A percentile compares a stretch with the other conserved stretches of the same genome.
These are phyloP conservation scores for Trichodelitschia bisporula DNA, from an alignment of 495 filamentous ascomycete species.

Conservation along the genomic window DNA sequence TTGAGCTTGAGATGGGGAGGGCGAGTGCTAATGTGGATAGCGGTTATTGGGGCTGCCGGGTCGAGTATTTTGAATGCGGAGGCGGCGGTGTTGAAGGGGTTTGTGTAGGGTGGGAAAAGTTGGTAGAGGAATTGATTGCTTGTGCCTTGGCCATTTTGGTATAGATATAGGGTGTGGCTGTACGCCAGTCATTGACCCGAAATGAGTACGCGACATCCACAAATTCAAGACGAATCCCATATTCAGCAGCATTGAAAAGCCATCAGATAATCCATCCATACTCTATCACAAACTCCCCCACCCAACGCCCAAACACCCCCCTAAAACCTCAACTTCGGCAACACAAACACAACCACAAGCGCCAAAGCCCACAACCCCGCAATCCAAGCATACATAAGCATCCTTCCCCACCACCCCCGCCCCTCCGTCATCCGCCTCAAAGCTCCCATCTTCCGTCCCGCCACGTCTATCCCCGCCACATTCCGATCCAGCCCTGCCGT, in stretches of 20 bases:
- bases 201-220: no score
- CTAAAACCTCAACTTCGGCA: conserved; percentile 73
- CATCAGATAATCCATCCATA: no score
- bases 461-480: conserved; percentile 43
- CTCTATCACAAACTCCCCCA: no score
- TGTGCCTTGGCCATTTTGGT: no score
- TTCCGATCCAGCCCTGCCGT: conserved; percentile 53
- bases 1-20: not conserved
- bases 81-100: conserved; percentile 74
- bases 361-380: conserved; percentile 51
- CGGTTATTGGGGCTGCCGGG: conserved; percentile 83
- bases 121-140: no score
- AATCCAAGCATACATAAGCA: conserved; percentile 67
- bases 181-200: no score
- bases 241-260: no score
- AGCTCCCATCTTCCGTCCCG: conserved; percentile 47
- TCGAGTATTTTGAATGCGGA: conserved; percentile 89
- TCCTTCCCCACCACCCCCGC: conserved; percentile 62
- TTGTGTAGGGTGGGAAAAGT: no score
- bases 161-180: no score
- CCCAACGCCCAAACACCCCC: no score
- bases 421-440: conserved; percentile 58
- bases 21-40: conserved; percentile 18
- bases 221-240: no score
- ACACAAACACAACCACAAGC: conserved; percentile 49